Evolutionary conservation across 2,329 filamentous ascomycete genomes (phyloP).

Genomic region (Fusarium paranaense): DNA sequence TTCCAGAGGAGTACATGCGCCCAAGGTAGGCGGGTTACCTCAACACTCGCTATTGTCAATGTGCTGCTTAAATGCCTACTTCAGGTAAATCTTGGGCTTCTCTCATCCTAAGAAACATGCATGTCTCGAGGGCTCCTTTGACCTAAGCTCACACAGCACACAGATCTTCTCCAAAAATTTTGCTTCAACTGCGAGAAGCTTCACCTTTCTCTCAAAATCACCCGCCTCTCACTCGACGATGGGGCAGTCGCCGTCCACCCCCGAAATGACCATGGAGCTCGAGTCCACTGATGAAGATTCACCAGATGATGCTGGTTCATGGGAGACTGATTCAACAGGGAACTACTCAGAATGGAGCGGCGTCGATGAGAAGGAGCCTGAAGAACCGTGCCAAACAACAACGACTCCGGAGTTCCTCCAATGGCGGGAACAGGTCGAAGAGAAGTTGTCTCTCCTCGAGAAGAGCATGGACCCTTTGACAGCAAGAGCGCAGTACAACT

Average conservation of each 20-base stretch:
- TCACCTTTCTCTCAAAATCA: not conserved
- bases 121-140: not conserved
- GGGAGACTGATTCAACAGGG: no score
- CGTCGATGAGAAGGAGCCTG: no score
- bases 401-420: no score
- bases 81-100: not conserved
- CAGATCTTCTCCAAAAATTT: not conserved
- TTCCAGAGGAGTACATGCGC: not conserved
- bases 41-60: not conserved
- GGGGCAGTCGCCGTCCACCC: not conserved
- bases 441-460: not conserved
- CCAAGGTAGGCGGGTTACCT: not conserved
- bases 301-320: no score
- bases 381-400: no score
- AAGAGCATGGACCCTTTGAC: not conserved
- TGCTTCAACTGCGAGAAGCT: not conserved
- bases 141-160: not conserved
- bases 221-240: not conserved
- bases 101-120: not conserved
- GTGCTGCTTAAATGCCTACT: not conserved
- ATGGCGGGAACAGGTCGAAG: not conserved
- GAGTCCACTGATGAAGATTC: no score
- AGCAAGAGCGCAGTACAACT: not conserved
- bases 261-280: not conserved
- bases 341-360: no score